phyloP scores from a whole-genome alignment of 148 eudicot species.

The Mesembryanthemum crystallinum region DNA sequence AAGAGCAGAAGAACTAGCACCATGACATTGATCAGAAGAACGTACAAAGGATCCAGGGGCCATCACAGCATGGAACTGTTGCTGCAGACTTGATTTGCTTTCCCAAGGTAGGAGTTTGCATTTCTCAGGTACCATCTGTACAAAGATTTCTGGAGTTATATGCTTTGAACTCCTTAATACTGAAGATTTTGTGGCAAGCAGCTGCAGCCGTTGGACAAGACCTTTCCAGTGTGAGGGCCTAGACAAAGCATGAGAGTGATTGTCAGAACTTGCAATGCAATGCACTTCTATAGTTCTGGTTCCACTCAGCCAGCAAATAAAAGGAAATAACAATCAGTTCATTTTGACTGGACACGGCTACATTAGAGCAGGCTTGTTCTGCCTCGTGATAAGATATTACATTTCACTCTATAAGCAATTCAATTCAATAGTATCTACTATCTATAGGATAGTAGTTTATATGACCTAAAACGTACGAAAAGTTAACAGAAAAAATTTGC shows the following conservation, averaged over 20 bases:
- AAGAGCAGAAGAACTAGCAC: slow-evolving; percentile 56
- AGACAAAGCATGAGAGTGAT: slow-evolving; percentile 17
- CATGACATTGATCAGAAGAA: slow-evolving; percentile 58
- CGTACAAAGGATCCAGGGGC: slow-evolving; percentile 64
- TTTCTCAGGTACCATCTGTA: slow-evolving; percentile 58
- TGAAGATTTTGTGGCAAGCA: slow-evolving; percentile 63
- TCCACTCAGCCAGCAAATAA: too few species aligned
- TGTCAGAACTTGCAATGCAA: neutral
- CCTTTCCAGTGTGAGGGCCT: slow-evolving; percentile 72
- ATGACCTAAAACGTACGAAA: too few species aligned
- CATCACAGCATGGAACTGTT: slow-evolving; percentile 70
- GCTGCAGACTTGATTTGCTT: slow-evolving; percentile 53
- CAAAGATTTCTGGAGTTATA: slow-evolving; percentile 58
- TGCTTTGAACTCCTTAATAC: slow-evolving; percentile 67
- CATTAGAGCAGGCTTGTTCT: too few species aligned
- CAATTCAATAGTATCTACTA: too few species aligned
- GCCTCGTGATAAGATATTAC: too few species aligned
- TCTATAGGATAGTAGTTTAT: too few species aligned
- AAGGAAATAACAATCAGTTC: too few species aligned
- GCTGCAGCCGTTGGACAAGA: slow-evolving; percentile 52
- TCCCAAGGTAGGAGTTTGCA: slow-evolving; percentile 49
- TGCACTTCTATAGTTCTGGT: too few species aligned
- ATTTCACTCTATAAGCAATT: too few species aligned
- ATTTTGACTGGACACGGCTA: too few species aligned
- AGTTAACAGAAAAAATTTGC: too few species aligned